These are phyloP conservation scores for Gentiana straminea DNA, from an alignment of 257 asterid species.

Conservation along the genomic window DNA sequence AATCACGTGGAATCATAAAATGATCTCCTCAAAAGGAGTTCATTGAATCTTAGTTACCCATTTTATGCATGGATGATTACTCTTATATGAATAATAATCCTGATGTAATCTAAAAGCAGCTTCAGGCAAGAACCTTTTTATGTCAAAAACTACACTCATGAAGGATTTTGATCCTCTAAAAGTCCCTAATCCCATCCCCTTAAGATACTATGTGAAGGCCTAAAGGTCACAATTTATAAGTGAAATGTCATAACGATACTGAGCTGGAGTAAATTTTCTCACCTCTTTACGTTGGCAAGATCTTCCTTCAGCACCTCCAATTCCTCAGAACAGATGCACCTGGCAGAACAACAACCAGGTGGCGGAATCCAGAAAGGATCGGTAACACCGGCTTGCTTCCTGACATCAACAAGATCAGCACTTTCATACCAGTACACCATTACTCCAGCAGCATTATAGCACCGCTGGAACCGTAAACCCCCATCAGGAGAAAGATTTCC, in stretches of 20 bases:
- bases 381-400: constrained; percentile 20
- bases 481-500: constrained; percentile 18
- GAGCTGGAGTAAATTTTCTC: neutral
- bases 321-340: constrained; percentile 17
- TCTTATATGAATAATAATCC: no score
- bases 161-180: no score
- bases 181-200: no score
- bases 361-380: constrained; percentile 22
- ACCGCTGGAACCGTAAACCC: constrained; percentile 16
- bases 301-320: constrained; percentile 17
- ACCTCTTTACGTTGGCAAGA: constrained; percentile 18
- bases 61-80: no score
- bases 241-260: neutral
- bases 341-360: constrained; percentile 13
- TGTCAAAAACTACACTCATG: no score
- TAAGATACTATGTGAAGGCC: no score
- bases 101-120: no score
- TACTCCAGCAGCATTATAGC: constrained; percentile 18
- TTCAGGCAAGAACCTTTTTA: no score
- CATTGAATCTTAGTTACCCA: no score
- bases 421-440: constrained; percentile 21
- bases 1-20: no score
- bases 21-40: no score
- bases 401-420: constrained; percentile 15
- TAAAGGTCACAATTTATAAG: neutral